Percentiles rank a stretch among this genome's conserved stretches.
Evolutionary conservation across 768 basidiomycete genomes (phyloP).

Genomic region (Calocybe indica): DNA sequence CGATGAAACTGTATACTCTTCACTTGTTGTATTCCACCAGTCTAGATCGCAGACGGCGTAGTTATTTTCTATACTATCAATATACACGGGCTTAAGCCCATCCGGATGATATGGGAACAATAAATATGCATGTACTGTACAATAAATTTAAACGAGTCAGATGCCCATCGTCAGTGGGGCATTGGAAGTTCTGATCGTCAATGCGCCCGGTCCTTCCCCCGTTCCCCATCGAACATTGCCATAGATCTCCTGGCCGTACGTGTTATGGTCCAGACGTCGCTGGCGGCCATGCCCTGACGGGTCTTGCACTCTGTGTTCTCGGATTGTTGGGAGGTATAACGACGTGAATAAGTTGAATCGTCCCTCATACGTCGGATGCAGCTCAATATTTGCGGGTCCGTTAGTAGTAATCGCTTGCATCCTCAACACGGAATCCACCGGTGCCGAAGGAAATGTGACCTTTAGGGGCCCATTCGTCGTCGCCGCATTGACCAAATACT

Average conservation of each 20-base stretch:
- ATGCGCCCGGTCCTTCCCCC: slow-evolving; percentile 9
- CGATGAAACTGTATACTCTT: too few relatives aligned
- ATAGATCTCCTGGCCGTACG: slow-evolving; percentile 1
- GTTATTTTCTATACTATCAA: too few relatives aligned
- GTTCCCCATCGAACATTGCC: slow-evolving; percentile 14
- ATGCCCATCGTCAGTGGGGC: slow-evolving; percentile 10
- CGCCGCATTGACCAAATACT: slow-evolving; percentile 23
- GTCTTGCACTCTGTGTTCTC: slow-evolving; percentile 10
- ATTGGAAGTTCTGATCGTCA: slow-evolving; percentile 11
- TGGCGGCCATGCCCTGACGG: slow-evolving; percentile 17
- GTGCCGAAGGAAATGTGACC: slow-evolving; percentile 23
- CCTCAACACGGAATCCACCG: slow-evolving; percentile 28
- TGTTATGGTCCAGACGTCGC: slow-evolving; percentile 7
- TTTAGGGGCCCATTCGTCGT: slow-evolving; percentile 27
- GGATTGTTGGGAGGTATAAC: slow-evolving; percentile 4
- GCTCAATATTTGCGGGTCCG: slow-evolving; percentile 21
- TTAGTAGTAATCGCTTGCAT: slow-evolving; percentile 26
- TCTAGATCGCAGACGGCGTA: too few relatives aligned
- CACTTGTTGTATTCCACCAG: too few relatives aligned
- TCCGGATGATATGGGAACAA: too few relatives aligned
- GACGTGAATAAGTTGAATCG: slow-evolving; percentile 17
- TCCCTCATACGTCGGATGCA: slow-evolving; percentile 34
- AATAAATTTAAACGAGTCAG: slow-evolving; percentile 1
- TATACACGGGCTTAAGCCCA: too few relatives aligned
- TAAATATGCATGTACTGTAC: background rate